Evolutionary conservation across 2,329 filamentous ascomycete species (phyloP).

Genomic region (Zymoseptoria tritici): DNA sequence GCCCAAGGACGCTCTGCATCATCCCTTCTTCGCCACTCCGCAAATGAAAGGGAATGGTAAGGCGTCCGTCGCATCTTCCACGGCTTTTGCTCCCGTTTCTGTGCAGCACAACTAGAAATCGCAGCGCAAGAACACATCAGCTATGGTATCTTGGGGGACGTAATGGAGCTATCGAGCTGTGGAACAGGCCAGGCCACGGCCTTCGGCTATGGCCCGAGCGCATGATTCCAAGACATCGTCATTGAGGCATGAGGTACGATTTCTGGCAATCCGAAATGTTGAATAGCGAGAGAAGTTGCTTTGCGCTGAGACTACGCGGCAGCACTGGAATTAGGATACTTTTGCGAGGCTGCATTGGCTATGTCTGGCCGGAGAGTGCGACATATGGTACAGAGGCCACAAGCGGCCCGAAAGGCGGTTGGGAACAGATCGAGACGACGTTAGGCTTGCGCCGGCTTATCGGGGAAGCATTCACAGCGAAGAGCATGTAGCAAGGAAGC

Average conservation of each 20-base stretch:
- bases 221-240: not conserved
- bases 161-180: not conserved
- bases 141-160: not conserved
- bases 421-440: not conserved
- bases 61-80: not conserved
- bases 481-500: not conserved
- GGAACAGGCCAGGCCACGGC: too few species aligned
- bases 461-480: not conserved
- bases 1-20: slow-evolving; percentile 75
- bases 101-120: not conserved
- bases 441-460: too few species aligned
- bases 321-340: not conserved
- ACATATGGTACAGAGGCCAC: not conserved
- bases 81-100: not conserved
- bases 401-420: not conserved
- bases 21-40: slow-evolving; percentile 65
- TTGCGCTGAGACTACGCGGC: not conserved
- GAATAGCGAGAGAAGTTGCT: not conserved
- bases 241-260: not conserved
- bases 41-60: not conserved
- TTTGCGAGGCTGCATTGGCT: not conserved
- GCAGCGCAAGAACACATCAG: not conserved
- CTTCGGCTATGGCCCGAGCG: too few species aligned
- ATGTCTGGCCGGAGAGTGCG: not conserved
- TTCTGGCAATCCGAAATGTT: not conserved